Percentiles rank a stretch among this genome's conserved stretches.
phyloP scores from a whole-genome alignment of 306 rosid genomes.

The Rosa rugosa region DNA sequence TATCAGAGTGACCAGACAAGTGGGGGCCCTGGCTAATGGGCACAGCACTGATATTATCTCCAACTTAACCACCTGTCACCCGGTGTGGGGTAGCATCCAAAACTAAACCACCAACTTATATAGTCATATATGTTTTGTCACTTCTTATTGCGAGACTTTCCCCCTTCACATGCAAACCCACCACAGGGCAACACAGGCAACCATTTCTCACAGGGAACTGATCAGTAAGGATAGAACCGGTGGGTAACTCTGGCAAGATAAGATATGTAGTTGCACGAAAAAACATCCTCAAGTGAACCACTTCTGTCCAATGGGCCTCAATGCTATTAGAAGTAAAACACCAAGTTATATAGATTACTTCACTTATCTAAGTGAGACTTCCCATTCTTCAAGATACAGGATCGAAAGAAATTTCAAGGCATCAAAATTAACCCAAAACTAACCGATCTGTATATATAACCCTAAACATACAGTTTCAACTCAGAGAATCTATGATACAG shows the following conservation, averaged over 20 bases:
- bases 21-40: too few relatives aligned
- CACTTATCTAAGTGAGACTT: background rate
- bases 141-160: too few relatives aligned
- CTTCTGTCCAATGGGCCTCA: background rate
- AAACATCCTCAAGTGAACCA: background rate
- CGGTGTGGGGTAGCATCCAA: too few relatives aligned
- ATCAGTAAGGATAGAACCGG: background rate
- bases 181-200: background rate
- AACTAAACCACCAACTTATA: too few relatives aligned
- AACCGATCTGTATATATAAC: background rate
- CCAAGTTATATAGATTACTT: background rate
- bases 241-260: background rate
- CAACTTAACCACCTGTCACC: too few relatives aligned
- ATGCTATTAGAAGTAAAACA: background rate
- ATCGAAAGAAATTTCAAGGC: background rate
- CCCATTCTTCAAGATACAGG: background rate
- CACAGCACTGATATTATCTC: too few relatives aligned
- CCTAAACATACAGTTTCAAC: background rate
- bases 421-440: background rate
- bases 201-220: background rate
- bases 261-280: background rate
- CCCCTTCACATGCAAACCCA: too few relatives aligned
- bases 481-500: background rate
- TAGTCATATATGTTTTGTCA: too few relatives aligned
- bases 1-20: too few relatives aligned